phyloP scores from a whole-genome alignment of 2,329 filamentous ascomycete species.

The Tolypocladium cylindrosporum region DNA sequence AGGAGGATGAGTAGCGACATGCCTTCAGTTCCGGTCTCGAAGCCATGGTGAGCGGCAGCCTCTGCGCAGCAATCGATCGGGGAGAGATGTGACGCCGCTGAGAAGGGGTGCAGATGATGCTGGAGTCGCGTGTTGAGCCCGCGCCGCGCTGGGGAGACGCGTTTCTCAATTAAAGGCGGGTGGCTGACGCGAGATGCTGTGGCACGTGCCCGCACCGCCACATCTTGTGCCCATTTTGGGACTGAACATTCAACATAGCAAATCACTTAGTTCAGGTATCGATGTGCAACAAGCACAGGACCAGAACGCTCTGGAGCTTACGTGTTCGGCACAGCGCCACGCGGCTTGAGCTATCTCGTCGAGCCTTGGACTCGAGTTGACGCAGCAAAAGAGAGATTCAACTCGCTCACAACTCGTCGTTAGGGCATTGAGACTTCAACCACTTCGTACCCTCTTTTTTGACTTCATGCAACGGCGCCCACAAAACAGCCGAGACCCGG shows the following conservation, averaged over 20 bases:
- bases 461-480: background rate
- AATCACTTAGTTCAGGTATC: background rate
- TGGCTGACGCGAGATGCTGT: background rate
- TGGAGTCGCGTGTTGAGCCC: conserved; percentile 3
- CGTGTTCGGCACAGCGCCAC: background rate
- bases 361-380: background rate
- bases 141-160: conserved; percentile 8
- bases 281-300: background rate
- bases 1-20: background rate
- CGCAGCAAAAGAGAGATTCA: background rate
- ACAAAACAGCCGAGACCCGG: background rate
- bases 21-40: conserved; percentile 66
- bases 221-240: background rate
- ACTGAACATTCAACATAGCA: background rate
- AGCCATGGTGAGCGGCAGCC: conserved; percentile 44
- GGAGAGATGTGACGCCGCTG: background rate
- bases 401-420: background rate
- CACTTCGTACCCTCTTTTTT: background rate
- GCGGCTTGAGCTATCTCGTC: no score
- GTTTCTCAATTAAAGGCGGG: conserved; percentile 11
- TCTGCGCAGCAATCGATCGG: background rate
- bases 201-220: conserved; percentile 3
- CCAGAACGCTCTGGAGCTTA: no score
- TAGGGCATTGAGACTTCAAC: background rate
- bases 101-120: background rate